Percentiles rank a stretch among this genome's conserved stretches.
Evolutionary conservation across 306 rosid species (phyloP).

Genomic region (Lotus japonicus): DNA sequence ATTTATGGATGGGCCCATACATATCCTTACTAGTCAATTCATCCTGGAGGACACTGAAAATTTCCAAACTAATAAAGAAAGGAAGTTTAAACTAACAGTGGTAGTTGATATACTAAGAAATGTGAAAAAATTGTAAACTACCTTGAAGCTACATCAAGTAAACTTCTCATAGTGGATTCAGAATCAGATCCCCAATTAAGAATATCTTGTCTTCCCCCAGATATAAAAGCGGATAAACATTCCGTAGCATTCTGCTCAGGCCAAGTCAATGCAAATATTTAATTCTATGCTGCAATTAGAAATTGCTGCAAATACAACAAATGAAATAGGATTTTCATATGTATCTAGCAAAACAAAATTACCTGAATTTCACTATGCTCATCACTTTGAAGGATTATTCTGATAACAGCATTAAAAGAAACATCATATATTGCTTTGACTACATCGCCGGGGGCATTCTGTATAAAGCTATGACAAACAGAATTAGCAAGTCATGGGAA

Average conservation of each 20-base stretch:
- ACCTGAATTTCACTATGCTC: constrained; percentile 99
- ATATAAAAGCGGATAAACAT: constrained; percentile 79
- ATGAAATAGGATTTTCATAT: background rate
- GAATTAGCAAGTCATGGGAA: constrained; percentile 29
- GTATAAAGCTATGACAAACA: constrained; percentile 39
- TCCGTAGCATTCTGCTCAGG: constrained; percentile 82
- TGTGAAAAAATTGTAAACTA: constrained; percentile 18
- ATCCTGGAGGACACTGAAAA: background rate
- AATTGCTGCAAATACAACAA: constrained; percentile 5
- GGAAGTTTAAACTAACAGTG: constrained; percentile 1
- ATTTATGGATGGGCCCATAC: too few species aligned
- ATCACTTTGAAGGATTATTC: constrained; percentile 67
- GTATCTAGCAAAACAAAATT: background rate
- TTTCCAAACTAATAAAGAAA: background rate
- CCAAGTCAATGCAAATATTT: constrained; percentile 22
- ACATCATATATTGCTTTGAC: constrained; percentile 69
- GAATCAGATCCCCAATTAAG: constrained; percentile 77
- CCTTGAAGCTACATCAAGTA: constrained; percentile 90
- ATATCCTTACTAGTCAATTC: constrained; percentile 2
- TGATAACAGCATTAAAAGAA: constrained; percentile 61
- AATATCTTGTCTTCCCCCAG: constrained; percentile 68
- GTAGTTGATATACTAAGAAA: background rate
- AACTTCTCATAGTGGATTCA: constrained; percentile 65
- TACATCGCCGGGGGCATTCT: constrained; percentile 80
- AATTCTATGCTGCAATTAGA: constrained; percentile 11